Percentiles rank a stretch among this genome's conserved stretches.
phyloP scores from a whole-genome alignment of 2,329 filamentous ascomycete species.

The Xylariaceae sp. region DNA sequence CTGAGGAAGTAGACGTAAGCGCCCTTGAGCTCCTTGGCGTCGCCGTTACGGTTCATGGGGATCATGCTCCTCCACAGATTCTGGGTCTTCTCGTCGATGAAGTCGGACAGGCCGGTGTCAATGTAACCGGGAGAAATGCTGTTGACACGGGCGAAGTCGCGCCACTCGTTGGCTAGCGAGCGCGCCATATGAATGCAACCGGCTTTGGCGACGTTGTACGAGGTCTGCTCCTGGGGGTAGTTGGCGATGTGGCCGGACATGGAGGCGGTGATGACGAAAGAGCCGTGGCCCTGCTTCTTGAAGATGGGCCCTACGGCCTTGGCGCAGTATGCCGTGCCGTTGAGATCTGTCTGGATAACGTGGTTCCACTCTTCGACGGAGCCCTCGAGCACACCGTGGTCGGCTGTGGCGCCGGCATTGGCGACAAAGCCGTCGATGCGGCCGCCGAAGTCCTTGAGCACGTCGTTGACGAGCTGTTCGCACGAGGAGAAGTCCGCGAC shows the following conservation, averaged over 20 bases:
- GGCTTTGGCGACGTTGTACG: slow-evolving; percentile 66
- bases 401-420: slow-evolving; percentile 68
- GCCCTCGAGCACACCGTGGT: slow-evolving; percentile 62
- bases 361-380: slow-evolving; percentile 63
- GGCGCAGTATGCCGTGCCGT: slow-evolving; percentile 70
- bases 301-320: slow-evolving; percentile 64
- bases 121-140: slow-evolving; percentile 68
- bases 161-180: slow-evolving; percentile 64
- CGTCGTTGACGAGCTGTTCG: slow-evolving; percentile 62
- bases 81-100: slow-evolving; percentile 47
- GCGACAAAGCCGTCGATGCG: slow-evolving; percentile 77
- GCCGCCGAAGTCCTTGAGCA: slow-evolving; percentile 75
- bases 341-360: slow-evolving; percentile 65
- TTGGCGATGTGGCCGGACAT: slow-evolving; percentile 73
- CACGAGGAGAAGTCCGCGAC: slow-evolving; percentile 59
- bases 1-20: slow-evolving; percentile 78
- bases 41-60: slow-evolving; percentile 59
- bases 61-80: slow-evolving; percentile 43
- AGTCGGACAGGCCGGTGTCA: slow-evolving; percentile 45
- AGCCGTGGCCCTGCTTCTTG: slow-evolving; percentile 64
- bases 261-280: slow-evolving; percentile 68
- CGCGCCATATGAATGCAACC: slow-evolving; percentile 51
- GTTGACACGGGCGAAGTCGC: slow-evolving; percentile 66
- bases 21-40: slow-evolving; percentile 70
- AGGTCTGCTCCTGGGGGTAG: slow-evolving; percentile 67